Conservation (phyloP, 768 basidiomycete genomes). For the Tubosaeta brunneosetosa region DNA sequence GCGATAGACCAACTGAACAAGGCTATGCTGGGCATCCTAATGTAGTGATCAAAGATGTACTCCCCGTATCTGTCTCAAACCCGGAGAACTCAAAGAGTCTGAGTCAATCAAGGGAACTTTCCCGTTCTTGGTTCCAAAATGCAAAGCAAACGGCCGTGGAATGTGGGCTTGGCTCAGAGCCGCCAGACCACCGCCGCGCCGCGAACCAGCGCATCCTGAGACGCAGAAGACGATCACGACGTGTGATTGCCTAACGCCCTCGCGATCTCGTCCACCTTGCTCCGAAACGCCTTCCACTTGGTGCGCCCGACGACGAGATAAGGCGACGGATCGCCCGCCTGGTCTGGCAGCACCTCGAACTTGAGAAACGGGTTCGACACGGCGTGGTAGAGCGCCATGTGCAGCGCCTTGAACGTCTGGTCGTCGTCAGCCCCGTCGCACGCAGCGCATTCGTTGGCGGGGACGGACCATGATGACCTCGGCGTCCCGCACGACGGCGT, state of each 20-base stretch:
- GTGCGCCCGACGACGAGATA: conserved; percentile 56
- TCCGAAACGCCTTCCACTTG: conserved; percentile 67
- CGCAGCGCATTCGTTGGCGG: not conserved
- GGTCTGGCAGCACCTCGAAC: conserved; percentile 48
- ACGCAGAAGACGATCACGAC: not conserved
- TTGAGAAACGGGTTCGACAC: conserved; percentile 85
- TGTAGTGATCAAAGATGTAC: conserved; percentile 18
- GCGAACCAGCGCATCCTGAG: conserved; percentile 17
- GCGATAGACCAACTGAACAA: conserved; percentile 46
- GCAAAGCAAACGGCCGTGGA: conserved; percentile 16
- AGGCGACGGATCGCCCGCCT: conserved; percentile 46
- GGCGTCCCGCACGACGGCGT: conserved; percentile 73
- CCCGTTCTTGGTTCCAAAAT: conserved; percentile 53
- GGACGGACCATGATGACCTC: conserved; percentile 68
- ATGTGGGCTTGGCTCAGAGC: conserved; percentile 21
- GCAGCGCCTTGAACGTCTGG: conserved; percentile 84
- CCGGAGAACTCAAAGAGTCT: conserved; percentile 56
- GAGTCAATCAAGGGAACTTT: conserved; percentile 78
- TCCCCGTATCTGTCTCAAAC: conserved; percentile 96
- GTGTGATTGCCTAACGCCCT: conserved; percentile 47
- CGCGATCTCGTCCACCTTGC: conserved; percentile 71
- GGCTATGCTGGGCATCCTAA: conserved; percentile 36
- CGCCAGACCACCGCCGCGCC: conserved; percentile 25
- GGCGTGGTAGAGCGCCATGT: conserved; percentile 81
- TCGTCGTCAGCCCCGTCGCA: not conserved